Evolutionary conservation across 139 green algal species (phyloP).

Genomic region (Gonium pectorale): DNA sequence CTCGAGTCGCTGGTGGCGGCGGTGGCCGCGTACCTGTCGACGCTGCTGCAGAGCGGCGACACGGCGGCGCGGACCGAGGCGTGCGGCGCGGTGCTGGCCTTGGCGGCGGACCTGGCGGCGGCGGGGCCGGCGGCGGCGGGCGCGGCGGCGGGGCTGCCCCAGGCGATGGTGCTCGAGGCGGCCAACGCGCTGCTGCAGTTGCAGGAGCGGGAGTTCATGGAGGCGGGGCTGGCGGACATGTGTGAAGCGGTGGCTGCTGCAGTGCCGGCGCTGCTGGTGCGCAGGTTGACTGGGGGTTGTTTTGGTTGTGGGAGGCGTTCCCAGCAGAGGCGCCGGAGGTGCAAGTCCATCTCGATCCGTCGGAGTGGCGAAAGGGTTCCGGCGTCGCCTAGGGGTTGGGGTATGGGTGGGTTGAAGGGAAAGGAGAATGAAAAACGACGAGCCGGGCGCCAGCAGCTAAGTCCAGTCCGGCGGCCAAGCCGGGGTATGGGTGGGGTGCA

Average conservation of each 20-base stretch:
- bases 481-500: no score
- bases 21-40: conserved; percentile 5
- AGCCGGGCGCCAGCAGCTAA: no score
- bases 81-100: conserved; percentile 22
- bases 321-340: no score
- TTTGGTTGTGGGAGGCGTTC: no score
- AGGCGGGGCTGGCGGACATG: conserved; percentile 47
- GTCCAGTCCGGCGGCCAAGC: no score
- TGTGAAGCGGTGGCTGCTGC: conserved; percentile 16
- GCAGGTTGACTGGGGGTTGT: no score
- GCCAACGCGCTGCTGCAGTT: conserved; percentile 9
- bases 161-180: conserved; percentile 14
- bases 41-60: not conserved
- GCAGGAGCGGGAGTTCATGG: conserved; percentile 35
- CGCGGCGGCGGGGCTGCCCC: conserved; percentile 14
- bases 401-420: no score
- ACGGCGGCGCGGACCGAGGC: conserved; percentile 22
- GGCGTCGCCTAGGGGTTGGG: no score
- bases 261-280: conserved; percentile 39
- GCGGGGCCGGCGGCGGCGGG: conserved; percentile 10
- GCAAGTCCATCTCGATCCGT: no score
- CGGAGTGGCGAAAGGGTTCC: no score
- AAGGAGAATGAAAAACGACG: no score
- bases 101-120: conserved; percentile 38
- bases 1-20: conserved; percentile 3